These are phyloP conservation scores for Pestalotiopsis sp. DNA, from an alignment of 2,329 filamentous ascomycete species.

Conservation along the genomic window DNA sequence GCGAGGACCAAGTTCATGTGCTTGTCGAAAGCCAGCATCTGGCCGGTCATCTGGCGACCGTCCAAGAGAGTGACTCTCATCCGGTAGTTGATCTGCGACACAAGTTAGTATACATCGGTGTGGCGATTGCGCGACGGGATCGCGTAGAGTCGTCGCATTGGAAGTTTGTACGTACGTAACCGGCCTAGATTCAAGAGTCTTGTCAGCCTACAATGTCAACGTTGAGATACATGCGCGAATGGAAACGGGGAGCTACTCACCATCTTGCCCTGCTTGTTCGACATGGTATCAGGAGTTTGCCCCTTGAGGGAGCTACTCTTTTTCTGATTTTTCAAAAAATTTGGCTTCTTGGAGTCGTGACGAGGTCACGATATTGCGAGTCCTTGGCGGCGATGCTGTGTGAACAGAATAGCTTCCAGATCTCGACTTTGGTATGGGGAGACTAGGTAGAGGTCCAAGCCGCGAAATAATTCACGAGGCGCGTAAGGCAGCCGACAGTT, in stretches of 20 bases:
- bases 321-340: constrained; percentile 46
- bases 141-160: constrained; percentile 7
- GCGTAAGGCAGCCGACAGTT: neutral
- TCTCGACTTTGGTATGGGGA: constrained; percentile 42
- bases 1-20: constrained; percentile 99
- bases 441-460: neutral
- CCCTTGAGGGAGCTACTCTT: constrained; percentile 38
- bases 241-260: constrained; percentile 61
- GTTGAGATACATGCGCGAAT: constrained; percentile 43
- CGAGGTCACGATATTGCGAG: constrained; percentile 34
- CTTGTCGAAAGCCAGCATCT: constrained; percentile 99
- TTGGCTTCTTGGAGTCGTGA: constrained; percentile 38
- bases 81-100: constrained; percentile 90
- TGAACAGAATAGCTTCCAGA: constrained; percentile 39
- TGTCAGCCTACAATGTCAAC: constrained; percentile 65
- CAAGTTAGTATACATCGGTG: constrained; percentile 24
- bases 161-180: constrained; percentile 62
- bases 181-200: constrained; percentile 58
- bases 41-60: constrained; percentile 92
- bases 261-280: constrained; percentile 99
- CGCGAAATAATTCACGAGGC: constrained; percentile 13
- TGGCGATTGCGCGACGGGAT: neutral
- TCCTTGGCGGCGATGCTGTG: constrained; percentile 35
- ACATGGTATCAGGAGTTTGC: constrained; percentile 57
- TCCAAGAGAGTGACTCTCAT: constrained; percentile 97